Conservation (phyloP, 2,329 filamentous ascomycete species). For the Rutstroemia sp. region DNA sequence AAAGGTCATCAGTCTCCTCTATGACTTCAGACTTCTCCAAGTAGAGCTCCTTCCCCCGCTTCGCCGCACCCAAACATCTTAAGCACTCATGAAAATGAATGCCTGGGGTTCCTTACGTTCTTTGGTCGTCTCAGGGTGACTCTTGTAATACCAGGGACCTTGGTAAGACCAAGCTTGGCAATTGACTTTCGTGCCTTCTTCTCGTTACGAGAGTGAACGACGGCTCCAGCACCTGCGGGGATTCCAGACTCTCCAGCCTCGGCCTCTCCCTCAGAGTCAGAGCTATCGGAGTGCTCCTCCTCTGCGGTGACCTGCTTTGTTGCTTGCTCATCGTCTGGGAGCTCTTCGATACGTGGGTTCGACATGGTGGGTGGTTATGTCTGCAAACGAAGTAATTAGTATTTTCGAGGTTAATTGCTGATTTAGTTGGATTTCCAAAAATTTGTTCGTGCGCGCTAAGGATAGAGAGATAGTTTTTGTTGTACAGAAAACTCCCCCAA, state of each 20-base stretch:
- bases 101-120: constrained; percentile 65
- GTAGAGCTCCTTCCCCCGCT: not conserved
- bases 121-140: constrained; percentile 97
- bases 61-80: not conserved
- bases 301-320: constrained; percentile 72
- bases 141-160: constrained; percentile 93
- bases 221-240: constrained; percentile 77
- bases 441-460: constrained; percentile 23
- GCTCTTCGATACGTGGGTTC: constrained; percentile 96
- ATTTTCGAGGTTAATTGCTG: constrained; percentile 11
- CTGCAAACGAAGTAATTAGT: constrained; percentile 22
- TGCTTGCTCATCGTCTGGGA: constrained; percentile 75
- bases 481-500: not conserved
- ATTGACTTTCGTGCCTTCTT: constrained; percentile 99
- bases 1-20: not conserved
- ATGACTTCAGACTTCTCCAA: not conserved
- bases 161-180: constrained; percentile 94
- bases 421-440: constrained; percentile 15
- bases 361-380: constrained; percentile 63
- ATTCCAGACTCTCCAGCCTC: constrained; percentile 58
- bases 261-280: constrained; percentile 71
- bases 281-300: constrained; percentile 60
- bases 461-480: not conserved
- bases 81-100: not conserved
- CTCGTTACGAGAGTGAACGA: constrained; percentile 98